A percentile compares a stretch with the other conserved stretches of the same genome.
Evolutionary conservation across 768 basidiomycete genomes (phyloP).

Genomic region (Pleurotus pulmonarius): DNA sequence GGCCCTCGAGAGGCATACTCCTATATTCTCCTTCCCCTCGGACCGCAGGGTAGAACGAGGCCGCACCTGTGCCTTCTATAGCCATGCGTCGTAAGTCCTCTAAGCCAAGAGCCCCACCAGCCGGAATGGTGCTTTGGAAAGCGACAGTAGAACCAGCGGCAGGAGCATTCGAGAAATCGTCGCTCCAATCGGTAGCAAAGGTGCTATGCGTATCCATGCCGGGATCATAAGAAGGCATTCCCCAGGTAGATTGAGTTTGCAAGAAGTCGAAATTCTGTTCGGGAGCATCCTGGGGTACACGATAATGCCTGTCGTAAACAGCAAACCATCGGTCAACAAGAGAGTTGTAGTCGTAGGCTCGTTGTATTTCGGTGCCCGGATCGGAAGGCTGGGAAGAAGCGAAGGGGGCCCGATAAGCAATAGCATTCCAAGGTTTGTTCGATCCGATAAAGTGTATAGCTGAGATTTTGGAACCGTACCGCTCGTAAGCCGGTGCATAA

Average conservation of each 20-base stretch:
- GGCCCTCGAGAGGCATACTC: slow-evolving; percentile 82
- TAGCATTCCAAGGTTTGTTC: slow-evolving; percentile 91
- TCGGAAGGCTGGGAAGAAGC: slow-evolving; percentile 23
- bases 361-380: slow-evolving; percentile 14
- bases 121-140: slow-evolving; percentile 17
- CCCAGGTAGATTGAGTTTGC: slow-evolving; percentile 73
- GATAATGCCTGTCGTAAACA: slow-evolving; percentile 87
- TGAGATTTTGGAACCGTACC: slow-evolving; percentile 84
- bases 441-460: slow-evolving; percentile 92
- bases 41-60: slow-evolving; percentile 12
- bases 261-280: slow-evolving; percentile 55
- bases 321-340: slow-evolving; percentile 90
- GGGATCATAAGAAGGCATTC: no score
- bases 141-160: slow-evolving; percentile 13
- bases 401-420: slow-evolving; percentile 62
- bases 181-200: slow-evolving; percentile 14
- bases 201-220: no score
- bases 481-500: slow-evolving; percentile 95
- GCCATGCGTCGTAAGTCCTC: slow-evolving; percentile 63
- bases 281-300: slow-evolving; percentile 45
- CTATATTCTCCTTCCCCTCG: slow-evolving; percentile 69
- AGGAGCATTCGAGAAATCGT: slow-evolving; percentile 28
- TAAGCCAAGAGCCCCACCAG: slow-evolving; percentile 43
- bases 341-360: slow-evolving; percentile 71
- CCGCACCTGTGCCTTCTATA: slow-evolving; percentile 43